Evolutionary conservation across 169 alveolate genomes (phyloP).

Genomic region (Eimeria mitis): DNA sequence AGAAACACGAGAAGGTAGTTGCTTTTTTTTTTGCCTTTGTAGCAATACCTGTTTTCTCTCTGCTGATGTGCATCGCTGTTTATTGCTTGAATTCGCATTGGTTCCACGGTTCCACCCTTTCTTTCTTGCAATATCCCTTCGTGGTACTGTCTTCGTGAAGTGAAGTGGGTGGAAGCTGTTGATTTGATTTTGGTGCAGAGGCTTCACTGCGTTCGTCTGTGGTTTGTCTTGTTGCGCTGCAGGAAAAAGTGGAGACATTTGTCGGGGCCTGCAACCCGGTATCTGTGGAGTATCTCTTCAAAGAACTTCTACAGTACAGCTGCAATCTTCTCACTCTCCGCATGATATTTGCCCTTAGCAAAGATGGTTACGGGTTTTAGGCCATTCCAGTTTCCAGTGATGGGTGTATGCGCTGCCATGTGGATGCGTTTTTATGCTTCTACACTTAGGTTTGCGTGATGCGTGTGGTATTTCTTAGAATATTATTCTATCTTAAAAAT

Average conservation of each 20-base stretch:
- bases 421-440: not conserved
- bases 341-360: not conserved
- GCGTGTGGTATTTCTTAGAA: too few species aligned
- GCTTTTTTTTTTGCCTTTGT: not conserved
- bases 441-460: not conserved
- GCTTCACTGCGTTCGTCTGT: not conserved
- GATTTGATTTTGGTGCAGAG: not conserved
- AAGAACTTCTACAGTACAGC: constrained; percentile 41
- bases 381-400: not conserved
- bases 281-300: constrained; percentile 43
- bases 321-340: not conserved
- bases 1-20: not conserved
- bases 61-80: not conserved
- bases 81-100: not conserved
- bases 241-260: constrained; percentile 56
- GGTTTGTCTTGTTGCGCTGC: not conserved
- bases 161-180: not conserved
- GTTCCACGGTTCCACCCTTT: not conserved
- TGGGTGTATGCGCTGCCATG: too few species aligned
- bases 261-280: constrained; percentile 40
- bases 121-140: not conserved
- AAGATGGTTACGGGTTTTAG: not conserved
- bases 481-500: too few species aligned
- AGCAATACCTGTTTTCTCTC: not conserved
- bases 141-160: too few species aligned